phyloP scores from a whole-genome alignment of 345 rosid species.

The Euphorbia peplus region DNA sequence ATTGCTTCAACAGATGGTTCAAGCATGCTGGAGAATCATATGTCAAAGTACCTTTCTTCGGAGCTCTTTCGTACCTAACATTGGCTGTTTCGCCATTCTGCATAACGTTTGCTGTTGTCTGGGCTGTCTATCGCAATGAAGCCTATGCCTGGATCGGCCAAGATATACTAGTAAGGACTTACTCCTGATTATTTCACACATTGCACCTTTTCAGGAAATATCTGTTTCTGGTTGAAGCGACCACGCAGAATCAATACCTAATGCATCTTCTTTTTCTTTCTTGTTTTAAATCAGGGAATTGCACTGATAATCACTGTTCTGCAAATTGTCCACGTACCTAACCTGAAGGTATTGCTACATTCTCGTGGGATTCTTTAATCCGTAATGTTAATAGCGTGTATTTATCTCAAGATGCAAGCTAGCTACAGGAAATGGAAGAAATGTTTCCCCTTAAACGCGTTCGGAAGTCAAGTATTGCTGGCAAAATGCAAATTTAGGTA shows the following conservation, averaged over 20 bases:
- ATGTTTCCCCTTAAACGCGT: neutral
- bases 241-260: neutral
- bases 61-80: constrained; percentile 81
- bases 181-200: constrained; percentile 6
- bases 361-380: constrained; percentile 2
- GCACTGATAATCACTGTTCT: constrained; percentile 90
- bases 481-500: neutral
- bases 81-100: constrained; percentile 92
- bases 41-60: constrained; percentile 80
- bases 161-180: constrained; percentile 80
- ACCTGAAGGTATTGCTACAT: constrained; percentile 73
- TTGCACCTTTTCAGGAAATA: neutral
- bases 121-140: constrained; percentile 69
- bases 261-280: constrained; percentile 7
- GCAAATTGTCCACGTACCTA: constrained; percentile 93
- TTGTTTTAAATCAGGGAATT: constrained; percentile 64
- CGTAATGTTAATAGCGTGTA: neutral
- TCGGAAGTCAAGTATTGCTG: constrained; percentile 1
- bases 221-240: neutral
- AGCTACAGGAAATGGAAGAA: neutral
- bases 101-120: constrained; percentile 76
- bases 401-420: neutral
- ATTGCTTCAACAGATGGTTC: constrained; percentile 66
- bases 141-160: constrained; percentile 97
- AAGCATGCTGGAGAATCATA: constrained; percentile 56